phyloP scores from a whole-genome alignment of 345 rosid genomes.

The Cardamine occulta region DNA sequence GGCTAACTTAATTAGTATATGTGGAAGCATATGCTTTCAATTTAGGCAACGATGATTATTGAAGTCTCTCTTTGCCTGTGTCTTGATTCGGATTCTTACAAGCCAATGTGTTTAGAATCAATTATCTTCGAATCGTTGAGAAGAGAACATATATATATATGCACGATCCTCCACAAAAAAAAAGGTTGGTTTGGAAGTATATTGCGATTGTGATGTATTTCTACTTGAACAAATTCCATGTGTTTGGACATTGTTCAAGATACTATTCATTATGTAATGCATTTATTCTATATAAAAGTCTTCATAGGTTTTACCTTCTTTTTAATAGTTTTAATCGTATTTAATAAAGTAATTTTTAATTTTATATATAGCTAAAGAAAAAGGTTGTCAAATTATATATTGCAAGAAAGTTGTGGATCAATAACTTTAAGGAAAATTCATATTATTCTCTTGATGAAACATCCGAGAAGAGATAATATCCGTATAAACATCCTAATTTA shows the following conservation, averaged over 20 bases:
- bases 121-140: slow-evolving; percentile 31
- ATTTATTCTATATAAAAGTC: not conserved
- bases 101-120: slow-evolving; percentile 31
- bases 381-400: slow-evolving; percentile 2
- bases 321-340: not conserved
- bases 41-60: slow-evolving; percentile 30
- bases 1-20: slow-evolving; percentile 37
- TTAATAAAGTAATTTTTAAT: not conserved
- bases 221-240: slow-evolving; percentile 44
- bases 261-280: slow-evolving; percentile 29
- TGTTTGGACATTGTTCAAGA: slow-evolving; percentile 37
- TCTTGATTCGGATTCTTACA: slow-evolving; percentile 39
- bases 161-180: slow-evolving; percentile 10
- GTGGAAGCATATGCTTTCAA: slow-evolving; percentile 42
- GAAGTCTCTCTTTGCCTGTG: slow-evolving; percentile 25
- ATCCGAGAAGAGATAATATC: no score
- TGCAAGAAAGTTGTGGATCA: slow-evolving; percentile 22
- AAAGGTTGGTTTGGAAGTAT: slow-evolving; percentile 35
- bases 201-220: slow-evolving; percentile 40
- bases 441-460: slow-evolving; percentile 16
- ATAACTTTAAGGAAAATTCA: slow-evolving; percentile 19
- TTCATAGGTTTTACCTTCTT: slow-evolving; percentile 8
- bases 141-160: slow-evolving; percentile 30
- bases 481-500: slow-evolving; percentile 18
- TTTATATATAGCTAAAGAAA: not conserved